Evolutionary conservation across 192 early-diverging fungal genomes (phyloP), one percentile per base, ranked within the genome.

Genomic region (Haplosporangium gracile): DNA sequence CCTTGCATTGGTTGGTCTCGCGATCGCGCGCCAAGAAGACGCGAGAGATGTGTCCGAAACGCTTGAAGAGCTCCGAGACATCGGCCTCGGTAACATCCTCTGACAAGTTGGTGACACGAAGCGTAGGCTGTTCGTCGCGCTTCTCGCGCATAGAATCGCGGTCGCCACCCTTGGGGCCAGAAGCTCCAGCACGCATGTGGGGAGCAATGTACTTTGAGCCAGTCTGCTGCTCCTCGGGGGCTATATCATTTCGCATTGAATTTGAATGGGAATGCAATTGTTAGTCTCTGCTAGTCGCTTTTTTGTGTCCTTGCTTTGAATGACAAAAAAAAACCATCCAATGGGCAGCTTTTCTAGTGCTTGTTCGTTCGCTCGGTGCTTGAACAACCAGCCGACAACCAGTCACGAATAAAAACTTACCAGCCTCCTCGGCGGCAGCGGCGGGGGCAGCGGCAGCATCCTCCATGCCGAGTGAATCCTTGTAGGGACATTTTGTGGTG

Each of bases 401-500:
- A 13, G 11, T 3, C 43, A 43, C 26, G 4, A 32, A 16, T 26
- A 51, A 32, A 29, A 38, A 68, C 82, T 81, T 90, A 88, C 90
- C 79, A 69, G 89, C 86, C 68, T 91, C 75, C 47, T 85, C 88
- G 16, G 78, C 90, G 16, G 85, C 90, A 55, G 91, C 89, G 32
- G 43, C 60, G 40, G 71, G 36, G 20, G 89, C 87, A 65, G 96
- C 90, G 49, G 95, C 83, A 70, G 83, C 96, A 83, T 96, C 95
- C 74, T 95, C 83, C 40, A 97, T 95, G 76, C 92, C 92, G 83
- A 97, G 90, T 5, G 96, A 96, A 88, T 98, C 97, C 93, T 99
- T 99, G 95, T 96, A 99, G 70, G 98, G 98, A 93, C 98, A 99
- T 89, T 97, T 97, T 79, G 93, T 92, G 34, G 98, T 99, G 88